phyloP scores from a whole-genome alignment of 495 filamentous ascomycete genomes.

The Parmelia sp. region DNA sequence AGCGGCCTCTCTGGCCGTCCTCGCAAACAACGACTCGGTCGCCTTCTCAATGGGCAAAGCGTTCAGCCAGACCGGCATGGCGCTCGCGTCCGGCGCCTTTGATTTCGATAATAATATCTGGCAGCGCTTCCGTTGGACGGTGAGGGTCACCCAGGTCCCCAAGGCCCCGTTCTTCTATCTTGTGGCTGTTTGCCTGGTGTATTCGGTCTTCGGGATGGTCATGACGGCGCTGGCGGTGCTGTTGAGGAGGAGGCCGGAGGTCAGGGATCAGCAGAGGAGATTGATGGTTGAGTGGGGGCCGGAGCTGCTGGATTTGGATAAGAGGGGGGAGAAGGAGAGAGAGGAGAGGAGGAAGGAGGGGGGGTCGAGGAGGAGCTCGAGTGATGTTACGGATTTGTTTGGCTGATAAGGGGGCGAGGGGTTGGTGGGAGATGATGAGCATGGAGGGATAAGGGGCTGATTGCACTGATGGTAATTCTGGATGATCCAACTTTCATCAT shows the following conservation, averaged over 20 bases:
- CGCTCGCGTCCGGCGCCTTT: conserved; percentile 15
- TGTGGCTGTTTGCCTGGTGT: conserved; percentile 15
- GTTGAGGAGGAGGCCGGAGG: conserved; percentile 7
- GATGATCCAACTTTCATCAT: too few relatives aligned
- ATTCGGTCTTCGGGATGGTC: conserved; percentile 18
- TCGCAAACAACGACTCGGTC: neutral
- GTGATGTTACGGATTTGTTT: neutral
- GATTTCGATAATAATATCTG: conserved; percentile 12
- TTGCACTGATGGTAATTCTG: too few relatives aligned
- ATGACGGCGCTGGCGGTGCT: conserved; percentile 14
- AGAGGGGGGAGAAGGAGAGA: too few relatives aligned
- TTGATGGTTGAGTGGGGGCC: conserved; percentile 17
- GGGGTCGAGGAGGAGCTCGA: neutral
- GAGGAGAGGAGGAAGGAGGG: too few relatives aligned
- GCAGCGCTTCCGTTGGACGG: conserved; percentile 15
- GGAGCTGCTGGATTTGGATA: too few relatives aligned
- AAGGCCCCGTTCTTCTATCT: conserved; percentile 20
- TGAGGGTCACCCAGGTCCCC: conserved; percentile 6
- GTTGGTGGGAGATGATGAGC: too few relatives aligned
- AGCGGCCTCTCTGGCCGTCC: neutral
- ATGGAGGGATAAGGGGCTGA: too few relatives aligned
- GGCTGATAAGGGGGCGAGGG: too few relatives aligned
- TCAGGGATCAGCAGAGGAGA: conserved; percentile 16
- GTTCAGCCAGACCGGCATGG: conserved; percentile 20
- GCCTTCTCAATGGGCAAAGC: conserved; percentile 5